phyloP scores from a whole-genome alignment of 176 grass and related monocot species.

The Alloteropsis semialata region DNA sequence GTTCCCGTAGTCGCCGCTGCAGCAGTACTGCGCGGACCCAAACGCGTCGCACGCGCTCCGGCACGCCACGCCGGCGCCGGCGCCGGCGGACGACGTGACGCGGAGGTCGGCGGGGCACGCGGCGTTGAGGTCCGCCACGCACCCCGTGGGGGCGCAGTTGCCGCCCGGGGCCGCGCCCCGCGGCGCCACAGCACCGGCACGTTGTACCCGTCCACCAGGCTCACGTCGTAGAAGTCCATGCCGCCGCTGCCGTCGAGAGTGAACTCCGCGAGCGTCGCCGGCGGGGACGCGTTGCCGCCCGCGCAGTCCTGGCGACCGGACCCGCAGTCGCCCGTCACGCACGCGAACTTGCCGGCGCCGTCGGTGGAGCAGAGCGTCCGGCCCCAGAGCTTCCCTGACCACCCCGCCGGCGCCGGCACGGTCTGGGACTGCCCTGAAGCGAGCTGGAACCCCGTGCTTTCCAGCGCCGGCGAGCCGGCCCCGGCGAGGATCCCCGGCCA shows the following conservation, averaged over 20 bases:
- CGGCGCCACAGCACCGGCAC: constrained; percentile 47
- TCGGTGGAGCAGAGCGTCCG: constrained; percentile 51
- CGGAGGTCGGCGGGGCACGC: constrained; percentile 66
- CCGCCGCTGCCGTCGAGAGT: constrained; percentile 57
- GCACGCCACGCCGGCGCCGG: constrained; percentile 53
- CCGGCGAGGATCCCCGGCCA: constrained; percentile 62
- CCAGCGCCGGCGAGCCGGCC: constrained; percentile 34
- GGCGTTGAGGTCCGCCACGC: constrained; percentile 57
- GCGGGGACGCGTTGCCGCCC: constrained; percentile 55
- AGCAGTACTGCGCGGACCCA: constrained; percentile 71
- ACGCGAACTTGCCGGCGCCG: constrained; percentile 38
- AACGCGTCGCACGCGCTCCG: constrained; percentile 82
- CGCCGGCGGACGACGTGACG: background rate
- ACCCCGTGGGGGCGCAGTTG: constrained; percentile 32
- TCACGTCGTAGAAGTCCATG: constrained; percentile 94
- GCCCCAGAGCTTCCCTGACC: constrained; percentile 65
- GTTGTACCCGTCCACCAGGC: constrained; percentile 96
- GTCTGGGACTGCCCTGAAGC: constrained; percentile 19
- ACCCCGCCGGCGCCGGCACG: constrained; percentile 27
- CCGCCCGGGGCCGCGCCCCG: background rate
- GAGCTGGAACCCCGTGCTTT: constrained; percentile 48
- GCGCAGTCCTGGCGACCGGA: constrained; percentile 45
- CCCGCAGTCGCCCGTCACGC: constrained; percentile 62
- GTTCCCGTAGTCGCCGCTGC: constrained; percentile 68
- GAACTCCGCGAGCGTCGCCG: constrained; percentile 87